Percentiles rank a stretch among this genome's conserved stretches.
Conservation (phyloP, 805 yeast species). For the Barnettozyma siamensis region DNA sequence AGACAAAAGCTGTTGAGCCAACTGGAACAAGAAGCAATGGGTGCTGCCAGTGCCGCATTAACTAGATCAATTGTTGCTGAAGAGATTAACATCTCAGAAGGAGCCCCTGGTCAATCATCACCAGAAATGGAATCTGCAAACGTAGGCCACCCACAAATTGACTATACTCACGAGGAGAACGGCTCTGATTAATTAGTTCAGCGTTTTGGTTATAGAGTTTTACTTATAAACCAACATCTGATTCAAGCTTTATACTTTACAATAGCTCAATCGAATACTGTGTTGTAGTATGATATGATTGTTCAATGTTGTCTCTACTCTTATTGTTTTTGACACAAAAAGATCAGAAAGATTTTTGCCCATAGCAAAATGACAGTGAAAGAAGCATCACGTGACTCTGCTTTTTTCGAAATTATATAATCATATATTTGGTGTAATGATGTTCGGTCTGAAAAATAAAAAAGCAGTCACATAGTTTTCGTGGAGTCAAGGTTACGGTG, state of each 20-base stretch:
- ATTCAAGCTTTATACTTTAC: no score
- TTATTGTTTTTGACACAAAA: no score
- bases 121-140: not conserved
- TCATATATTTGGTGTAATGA: conserved; percentile 14
- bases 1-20: conserved; percentile 14
- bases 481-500: conserved; percentile 11
- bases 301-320: no score
- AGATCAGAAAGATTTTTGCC: no score
- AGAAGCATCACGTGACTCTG: conserved; percentile 2
- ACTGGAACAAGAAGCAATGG: conserved; percentile 13
- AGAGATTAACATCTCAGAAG: not conserved
- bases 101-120: not conserved
- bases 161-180: no score
- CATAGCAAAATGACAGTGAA: no score
- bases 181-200: not conserved
- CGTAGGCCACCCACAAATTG: not conserved
- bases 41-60: conserved; percentile 8
- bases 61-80: not conserved
- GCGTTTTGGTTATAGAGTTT: no score
- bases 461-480: conserved; percentile 9
- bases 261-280: no score
- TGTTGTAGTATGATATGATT: no score
- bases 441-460: conserved; percentile 3
- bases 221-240: no score
- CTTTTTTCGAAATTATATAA: not conserved